These are phyloP conservation scores for Aegilops speltoides DNA, from an alignment of 176 grass and related monocot genomes.

Conservation along the genomic window DNA sequence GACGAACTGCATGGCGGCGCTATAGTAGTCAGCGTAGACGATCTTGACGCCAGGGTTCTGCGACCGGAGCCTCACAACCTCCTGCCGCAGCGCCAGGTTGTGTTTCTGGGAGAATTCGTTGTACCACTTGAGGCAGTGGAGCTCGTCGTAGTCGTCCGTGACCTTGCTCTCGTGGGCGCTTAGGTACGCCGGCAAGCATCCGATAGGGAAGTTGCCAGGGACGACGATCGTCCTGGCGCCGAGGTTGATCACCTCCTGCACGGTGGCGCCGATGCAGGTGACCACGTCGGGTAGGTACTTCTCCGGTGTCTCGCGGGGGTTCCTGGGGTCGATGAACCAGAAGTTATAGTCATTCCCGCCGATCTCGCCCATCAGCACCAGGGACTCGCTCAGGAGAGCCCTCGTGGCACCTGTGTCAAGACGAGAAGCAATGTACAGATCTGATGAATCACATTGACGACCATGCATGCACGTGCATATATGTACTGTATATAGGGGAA, in stretches of 20 bases:
- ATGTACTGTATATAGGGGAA: too few species aligned
- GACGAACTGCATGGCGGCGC: neutral
- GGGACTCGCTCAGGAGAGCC: slow-evolving; percentile 11
- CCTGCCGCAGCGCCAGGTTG: neutral
- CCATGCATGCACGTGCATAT: neutral
- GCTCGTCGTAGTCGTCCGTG: neutral
- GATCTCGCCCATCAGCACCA: slow-evolving; percentile 52
- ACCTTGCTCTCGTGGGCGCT: neutral
- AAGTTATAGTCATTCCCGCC: slow-evolving; percentile 63
- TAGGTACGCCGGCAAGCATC: neutral
- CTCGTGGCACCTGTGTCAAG: neutral
- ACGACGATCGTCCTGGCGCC: neutral
- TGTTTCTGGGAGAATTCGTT: neutral
- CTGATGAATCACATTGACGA: neutral
- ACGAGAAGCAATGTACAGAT: neutral
- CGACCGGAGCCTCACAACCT: neutral
- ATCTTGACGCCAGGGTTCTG: neutral
- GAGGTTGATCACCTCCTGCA: neutral
- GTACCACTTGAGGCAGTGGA: neutral
- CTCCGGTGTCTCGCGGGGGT: neutral
- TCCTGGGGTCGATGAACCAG: neutral
- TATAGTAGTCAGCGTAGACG: neutral
- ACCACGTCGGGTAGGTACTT: neutral
- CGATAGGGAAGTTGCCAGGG: neutral
- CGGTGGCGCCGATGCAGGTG: neutral